These are phyloP conservation scores for Colletotrichum shisoi DNA, from an alignment of 2,329 filamentous ascomycete species.

Conservation along the genomic window DNA sequence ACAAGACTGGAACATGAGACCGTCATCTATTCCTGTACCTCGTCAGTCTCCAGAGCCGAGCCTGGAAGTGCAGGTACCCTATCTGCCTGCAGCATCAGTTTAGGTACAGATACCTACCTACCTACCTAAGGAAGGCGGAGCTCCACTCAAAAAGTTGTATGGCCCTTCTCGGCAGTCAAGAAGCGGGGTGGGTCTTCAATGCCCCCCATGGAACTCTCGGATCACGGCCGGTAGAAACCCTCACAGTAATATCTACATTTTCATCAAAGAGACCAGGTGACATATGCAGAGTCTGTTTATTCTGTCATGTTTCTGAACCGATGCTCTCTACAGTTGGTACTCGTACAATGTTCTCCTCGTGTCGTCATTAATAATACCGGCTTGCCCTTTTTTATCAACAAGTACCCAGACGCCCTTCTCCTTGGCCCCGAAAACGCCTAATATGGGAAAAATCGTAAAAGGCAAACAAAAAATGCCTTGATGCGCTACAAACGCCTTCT, in stretches of 20 bases:
- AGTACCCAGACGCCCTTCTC: slow-evolving; percentile 30
- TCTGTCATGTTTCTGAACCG: slow-evolving; percentile 23
- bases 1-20: neutral
- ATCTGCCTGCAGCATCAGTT: too few species aligned
- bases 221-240: neutral
- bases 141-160: neutral
- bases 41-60: neutral
- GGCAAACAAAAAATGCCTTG: neutral
- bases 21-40: too few species aligned
- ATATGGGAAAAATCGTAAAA: slow-evolving; percentile 17
- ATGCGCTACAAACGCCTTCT: slow-evolving; percentile 22
- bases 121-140: too few species aligned
- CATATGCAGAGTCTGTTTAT: slow-evolving; percentile 32
- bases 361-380: slow-evolving; percentile 36
- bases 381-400: slow-evolving; percentile 17
- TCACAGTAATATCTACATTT: neutral
- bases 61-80: too few species aligned
- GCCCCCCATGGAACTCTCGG: slow-evolving; percentile 3
- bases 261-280: neutral
- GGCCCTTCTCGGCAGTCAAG: slow-evolving; percentile 23
- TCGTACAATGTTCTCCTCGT: slow-evolving; percentile 37
- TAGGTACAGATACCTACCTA: too few species aligned
- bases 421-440: slow-evolving; percentile 13
- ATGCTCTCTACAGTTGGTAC: slow-evolving; percentile 36
- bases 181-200: slow-evolving; percentile 4